These are phyloP conservation scores for Pharnaceum exiguum DNA, from an alignment of 148 eudicot species.

Conservation along the genomic window DNA sequence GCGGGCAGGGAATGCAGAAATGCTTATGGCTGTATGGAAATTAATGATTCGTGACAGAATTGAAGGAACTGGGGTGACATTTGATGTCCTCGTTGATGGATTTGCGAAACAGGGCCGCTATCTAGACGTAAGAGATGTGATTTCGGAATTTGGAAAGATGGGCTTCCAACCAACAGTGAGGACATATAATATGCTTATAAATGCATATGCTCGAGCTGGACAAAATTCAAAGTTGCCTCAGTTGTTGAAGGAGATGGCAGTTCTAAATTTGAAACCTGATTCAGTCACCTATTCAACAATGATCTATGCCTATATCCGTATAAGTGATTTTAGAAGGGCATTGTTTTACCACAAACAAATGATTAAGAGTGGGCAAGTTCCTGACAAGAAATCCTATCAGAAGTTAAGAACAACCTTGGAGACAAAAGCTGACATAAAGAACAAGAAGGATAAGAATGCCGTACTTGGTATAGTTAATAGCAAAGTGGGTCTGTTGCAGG, in stretches of 20 bases:
- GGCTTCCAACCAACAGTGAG: slow-evolving; percentile 80
- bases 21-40: slow-evolving; percentile 81
- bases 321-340: slow-evolving; percentile 85
- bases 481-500: slow-evolving; percentile 56
- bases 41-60: slow-evolving; percentile 66
- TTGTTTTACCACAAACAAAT: slow-evolving; percentile 81
- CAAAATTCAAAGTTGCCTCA: slow-evolving; percentile 78
- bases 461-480: slow-evolving; percentile 74
- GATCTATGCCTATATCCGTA: slow-evolving; percentile 83
- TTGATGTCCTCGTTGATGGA: slow-evolving; percentile 82
- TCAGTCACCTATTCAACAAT: slow-evolving; percentile 81
- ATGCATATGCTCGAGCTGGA: slow-evolving; percentile 92
- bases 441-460: slow-evolving; percentile 73
- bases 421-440: slow-evolving; percentile 73
- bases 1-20: slow-evolving; percentile 79
- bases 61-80: slow-evolving; percentile 77
- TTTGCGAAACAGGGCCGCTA: slow-evolving; percentile 91
- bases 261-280: slow-evolving; percentile 70
- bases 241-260: slow-evolving; percentile 74
- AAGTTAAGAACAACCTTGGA: slow-evolving; percentile 75
- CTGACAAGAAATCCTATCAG: slow-evolving; percentile 68
- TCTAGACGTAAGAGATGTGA: slow-evolving; percentile 79
- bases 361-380: slow-evolving; percentile 83
- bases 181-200: slow-evolving; percentile 93
- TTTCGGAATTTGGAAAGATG: slow-evolving; percentile 68